These are phyloP conservation scores for Thyridium curvatum DNA, from an alignment of 2,329 filamentous ascomycete genomes.

Conservation along the genomic window DNA sequence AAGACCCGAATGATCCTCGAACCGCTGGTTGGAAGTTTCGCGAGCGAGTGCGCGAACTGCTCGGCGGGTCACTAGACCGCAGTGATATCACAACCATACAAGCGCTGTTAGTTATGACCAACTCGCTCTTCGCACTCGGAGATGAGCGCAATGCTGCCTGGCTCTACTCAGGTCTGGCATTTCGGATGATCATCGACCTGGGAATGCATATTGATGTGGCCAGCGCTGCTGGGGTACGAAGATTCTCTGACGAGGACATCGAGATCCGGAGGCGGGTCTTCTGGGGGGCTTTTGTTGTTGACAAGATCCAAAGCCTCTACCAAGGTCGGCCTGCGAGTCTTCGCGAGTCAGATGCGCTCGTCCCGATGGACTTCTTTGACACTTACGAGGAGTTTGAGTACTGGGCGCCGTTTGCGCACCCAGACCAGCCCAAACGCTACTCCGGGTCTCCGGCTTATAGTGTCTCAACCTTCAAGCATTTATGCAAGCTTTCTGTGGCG, in stretches of 20 bases:
- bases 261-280: conserved; percentile 13
- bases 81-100: conserved; percentile 49
- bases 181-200: conserved; percentile 14
- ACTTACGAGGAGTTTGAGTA: conserved; percentile 46
- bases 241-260: conserved; percentile 20
- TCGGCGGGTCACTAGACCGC: conserved; percentile 36
- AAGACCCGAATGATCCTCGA: conserved; percentile 34
- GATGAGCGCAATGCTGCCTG: conserved; percentile 42
- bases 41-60: conserved; percentile 35
- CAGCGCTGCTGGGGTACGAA: conserved; percentile 3
- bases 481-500: conserved; percentile 8
- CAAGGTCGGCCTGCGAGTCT: conserved; percentile 44
- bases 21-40: conserved; percentile 43
- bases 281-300: conserved; percentile 12
- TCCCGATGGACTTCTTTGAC: conserved; percentile 41
- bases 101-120: conserved; percentile 44
- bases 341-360: conserved; percentile 35
- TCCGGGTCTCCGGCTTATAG: conserved; percentile 5
- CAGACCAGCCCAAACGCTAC: neutral
- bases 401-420: conserved; percentile 28
- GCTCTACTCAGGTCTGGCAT: conserved; percentile 28
- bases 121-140: conserved; percentile 40
- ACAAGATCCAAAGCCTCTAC: conserved; percentile 47
- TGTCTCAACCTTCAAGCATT: conserved; percentile 6
- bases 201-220: conserved; percentile 15